phyloP scores from a whole-genome alignment of 495 filamentous ascomycete species.

The Clavariopsis aquatica region DNA sequence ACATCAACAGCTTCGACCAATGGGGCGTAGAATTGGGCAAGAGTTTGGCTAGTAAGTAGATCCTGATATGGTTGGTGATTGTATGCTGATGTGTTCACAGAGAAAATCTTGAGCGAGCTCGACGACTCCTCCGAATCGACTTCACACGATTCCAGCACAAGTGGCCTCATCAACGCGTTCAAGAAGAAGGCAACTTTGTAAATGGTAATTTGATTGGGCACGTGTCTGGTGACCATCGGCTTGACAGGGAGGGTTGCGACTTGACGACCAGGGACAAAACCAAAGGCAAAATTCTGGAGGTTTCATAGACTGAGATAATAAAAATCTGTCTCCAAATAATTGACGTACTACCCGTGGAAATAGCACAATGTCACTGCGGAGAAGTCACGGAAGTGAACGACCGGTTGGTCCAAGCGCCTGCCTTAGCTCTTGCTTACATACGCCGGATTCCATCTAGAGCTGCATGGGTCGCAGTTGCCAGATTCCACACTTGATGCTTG shows the following conservation, averaged over 20 bases:
- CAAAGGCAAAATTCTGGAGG: constrained; percentile 8
- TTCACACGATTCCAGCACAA: constrained; percentile 83
- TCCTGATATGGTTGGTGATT: background rate
- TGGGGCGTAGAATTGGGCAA: constrained; percentile 99
- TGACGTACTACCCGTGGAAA: background rate
- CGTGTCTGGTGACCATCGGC: background rate
- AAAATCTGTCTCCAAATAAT: background rate
- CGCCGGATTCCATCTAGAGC: background rate
- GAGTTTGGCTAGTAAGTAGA: constrained; percentile 70
- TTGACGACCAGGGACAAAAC: constrained; percentile 2
- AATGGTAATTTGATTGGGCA: background rate
- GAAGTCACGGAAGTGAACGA: constrained; percentile 6
- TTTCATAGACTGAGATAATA: constrained; percentile 22
- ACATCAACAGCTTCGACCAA: constrained; percentile 99
- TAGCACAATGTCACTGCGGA: constrained; percentile 14
- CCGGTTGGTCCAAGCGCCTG: constrained; percentile 2
- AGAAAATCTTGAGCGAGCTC: constrained; percentile 54
- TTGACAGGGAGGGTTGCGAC: background rate
- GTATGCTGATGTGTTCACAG: constrained; percentile 32
- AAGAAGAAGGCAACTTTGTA: constrained; percentile 60
- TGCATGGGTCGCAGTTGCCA: constrained; percentile 3
- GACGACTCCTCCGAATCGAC: constrained; percentile 69
- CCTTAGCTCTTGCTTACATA: constrained; percentile 12
- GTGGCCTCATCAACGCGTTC: constrained; percentile 84
- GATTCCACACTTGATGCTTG: background rate